These are phyloP conservation scores for Plasmopara muralis DNA, from an alignment of 352 stramenopile species.

Conservation along the genomic window DNA sequence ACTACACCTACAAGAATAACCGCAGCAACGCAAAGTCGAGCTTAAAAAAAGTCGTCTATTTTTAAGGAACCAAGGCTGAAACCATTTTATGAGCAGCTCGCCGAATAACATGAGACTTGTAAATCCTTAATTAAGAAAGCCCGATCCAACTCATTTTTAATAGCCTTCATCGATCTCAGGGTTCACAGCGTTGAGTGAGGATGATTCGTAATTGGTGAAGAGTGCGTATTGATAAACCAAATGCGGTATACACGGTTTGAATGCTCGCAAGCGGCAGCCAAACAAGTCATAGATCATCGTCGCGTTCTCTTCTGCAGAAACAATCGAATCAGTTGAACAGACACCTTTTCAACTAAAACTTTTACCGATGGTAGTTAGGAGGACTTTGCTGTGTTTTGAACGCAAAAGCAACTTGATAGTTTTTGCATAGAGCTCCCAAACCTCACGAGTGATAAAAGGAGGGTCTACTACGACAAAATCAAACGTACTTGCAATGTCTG, in stretches of 20 bases:
- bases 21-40: too few relatives aligned
- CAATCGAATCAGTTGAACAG: constrained; percentile 3
- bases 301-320: constrained; percentile 79
- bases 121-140: too few relatives aligned
- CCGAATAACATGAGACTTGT: too few relatives aligned
- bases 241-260: constrained; percentile 90
- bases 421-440: constrained; percentile 87
- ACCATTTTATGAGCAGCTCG: background rate
- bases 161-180: constrained; percentile 61
- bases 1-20: too few relatives aligned
- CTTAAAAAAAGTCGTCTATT: constrained; percentile 10
- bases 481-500: constrained; percentile 54
- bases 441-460: constrained; percentile 91
- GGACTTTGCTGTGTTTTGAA: constrained; percentile 54
- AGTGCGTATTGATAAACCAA: constrained; percentile 94
- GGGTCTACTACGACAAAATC: constrained; percentile 92
- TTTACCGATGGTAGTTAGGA: constrained; percentile 87
- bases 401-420: constrained; percentile 56
- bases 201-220: constrained; percentile 88
- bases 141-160: constrained; percentile 1
- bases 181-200: constrained; percentile 50
- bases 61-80: constrained; percentile 9
- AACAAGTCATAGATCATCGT: constrained; percentile 83
- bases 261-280: constrained; percentile 46
- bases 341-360: background rate